Evolutionary conservation across 768 basidiomycete genomes (phyloP).

Genomic region (Melanogaster broomeanus): DNA sequence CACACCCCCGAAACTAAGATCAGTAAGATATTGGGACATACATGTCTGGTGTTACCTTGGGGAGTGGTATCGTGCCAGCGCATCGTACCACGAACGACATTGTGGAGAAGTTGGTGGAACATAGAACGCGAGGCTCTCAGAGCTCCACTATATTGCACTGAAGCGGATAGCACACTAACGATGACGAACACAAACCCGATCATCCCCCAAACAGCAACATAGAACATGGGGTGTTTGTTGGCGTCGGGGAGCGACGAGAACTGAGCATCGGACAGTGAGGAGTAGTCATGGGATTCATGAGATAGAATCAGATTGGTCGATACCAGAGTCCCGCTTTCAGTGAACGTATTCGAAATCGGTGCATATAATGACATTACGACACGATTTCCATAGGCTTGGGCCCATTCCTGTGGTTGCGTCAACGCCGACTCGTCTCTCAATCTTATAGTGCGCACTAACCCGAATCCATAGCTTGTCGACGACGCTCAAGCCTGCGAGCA

Average conservation of each 20-base stretch:
- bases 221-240: conserved; percentile 63
- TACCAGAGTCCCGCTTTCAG: conserved; percentile 5
- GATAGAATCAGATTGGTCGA: not conserved
- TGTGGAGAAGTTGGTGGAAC: conserved; percentile 54
- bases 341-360: not conserved
- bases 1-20: not conserved
- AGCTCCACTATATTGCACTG: conserved; percentile 55
- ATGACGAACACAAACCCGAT: conserved; percentile 53
- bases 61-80: conserved; percentile 79
- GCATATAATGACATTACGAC: not conserved
- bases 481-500: conserved; percentile 7
- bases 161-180: conserved; percentile 44
- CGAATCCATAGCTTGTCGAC: conserved; percentile 16
- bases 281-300: not conserved
- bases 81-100: conserved; percentile 75
- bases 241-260: conserved; percentile 42
- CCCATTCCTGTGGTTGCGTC: conserved; percentile 7
- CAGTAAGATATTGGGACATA: not conserved
- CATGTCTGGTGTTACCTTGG: conserved; percentile 42
- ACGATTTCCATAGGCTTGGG: conserved; percentile 2
- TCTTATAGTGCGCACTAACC: not conserved
- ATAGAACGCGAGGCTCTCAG: conserved; percentile 31
- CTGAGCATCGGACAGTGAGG: not conserved
- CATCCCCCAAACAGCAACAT: conserved; percentile 59
- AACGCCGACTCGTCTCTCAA: not conserved